Base-by-base conservation (phyloP, 495 filamentous ascomycete genomes). In the Daldinia grandis region DNA sequence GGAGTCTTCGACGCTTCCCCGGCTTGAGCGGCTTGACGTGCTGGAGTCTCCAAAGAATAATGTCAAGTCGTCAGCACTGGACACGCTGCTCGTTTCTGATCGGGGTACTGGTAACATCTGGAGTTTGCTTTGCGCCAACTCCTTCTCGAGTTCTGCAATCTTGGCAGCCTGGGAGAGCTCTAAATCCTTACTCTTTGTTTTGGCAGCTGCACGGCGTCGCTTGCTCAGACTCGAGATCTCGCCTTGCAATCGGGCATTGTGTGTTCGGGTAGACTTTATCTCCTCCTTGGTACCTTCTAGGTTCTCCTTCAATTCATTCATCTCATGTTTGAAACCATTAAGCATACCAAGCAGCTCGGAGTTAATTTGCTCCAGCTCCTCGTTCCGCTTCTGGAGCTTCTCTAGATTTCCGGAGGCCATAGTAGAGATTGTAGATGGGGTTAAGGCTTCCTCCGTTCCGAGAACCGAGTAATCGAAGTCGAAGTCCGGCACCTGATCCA, bases 171-270 rank as follows among this genome's bases (percentile, higher is more conserved):
- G 61, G n/a, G 61, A 12, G 3, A 7, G 5, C 0, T 63, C 49
- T 5, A 63, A 2, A 4, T 55, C 61, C 2, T 9, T 38, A 8
- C 14, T 31, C 3, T 31, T 55, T 0, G 27, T 35, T 1, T 15
- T 14, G 8, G 21, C 14, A 12, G 47, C 25, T 2, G 31, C 28
- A 7, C 60, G 60, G 6, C 14, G 12, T n/a, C 49, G 49, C 33
- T 63, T 63, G 15, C 4, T 17, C 0, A 63, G 12, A 4, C 4
- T 63, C 0, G 50, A 42, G 0, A 63, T 0, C 10, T 55, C 61
- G 35, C 47, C 47, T 24, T 63, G 61, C 2, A 63, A 8, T 10
- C 24, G 24, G 24, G 61, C 61, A 4, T 37, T 19, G 15, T 62
- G 60, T 0, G 14, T 28, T 5, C 33, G 31, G 4, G 12, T 14